A percentile compares a stretch with the other conserved stretches of the same genome.
phyloP scores from a whole-genome alignment of 495 filamentous ascomycete genomes.

The Hypoxylon cercidicola region DNA sequence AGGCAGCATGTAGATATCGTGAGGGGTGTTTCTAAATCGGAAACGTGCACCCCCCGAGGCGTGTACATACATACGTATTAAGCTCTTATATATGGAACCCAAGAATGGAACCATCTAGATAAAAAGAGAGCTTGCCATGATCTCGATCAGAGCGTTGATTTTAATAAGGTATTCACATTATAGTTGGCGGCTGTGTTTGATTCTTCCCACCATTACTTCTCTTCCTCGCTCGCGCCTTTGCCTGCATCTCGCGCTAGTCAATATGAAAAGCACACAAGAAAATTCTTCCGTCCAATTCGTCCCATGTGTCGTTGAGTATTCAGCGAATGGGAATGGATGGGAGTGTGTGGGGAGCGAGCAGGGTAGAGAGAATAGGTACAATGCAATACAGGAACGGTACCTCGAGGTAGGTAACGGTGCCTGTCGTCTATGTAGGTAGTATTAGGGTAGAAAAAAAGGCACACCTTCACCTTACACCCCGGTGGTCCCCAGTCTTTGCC shows the following conservation, averaged over 20 bases:
- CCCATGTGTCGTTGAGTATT: conserved; percentile 31
- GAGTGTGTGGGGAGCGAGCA: conserved; percentile 37
- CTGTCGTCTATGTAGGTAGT: conserved; percentile 34
- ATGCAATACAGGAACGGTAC: conserved; percentile 9
- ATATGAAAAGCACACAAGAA: conserved; percentile 31
- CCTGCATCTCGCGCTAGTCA: conserved; percentile 33
- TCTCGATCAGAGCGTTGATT: background rate
- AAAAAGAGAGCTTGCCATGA: background rate
- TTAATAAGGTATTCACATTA: no score
- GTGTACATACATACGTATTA: conserved; percentile 7
- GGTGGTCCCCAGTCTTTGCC: conserved; percentile 23
- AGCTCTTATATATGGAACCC: no score
- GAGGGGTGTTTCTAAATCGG: no score
- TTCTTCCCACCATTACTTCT: conserved; percentile 1
- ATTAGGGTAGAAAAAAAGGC: conserved; percentile 6
- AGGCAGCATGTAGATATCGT: background rate
- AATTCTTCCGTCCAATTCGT: conserved; percentile 30
- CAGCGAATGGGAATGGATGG: conserved; percentile 43
- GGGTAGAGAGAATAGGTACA: conserved; percentile 25
- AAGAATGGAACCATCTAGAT: no score
- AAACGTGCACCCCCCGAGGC: background rate
- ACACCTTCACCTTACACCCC: background rate
- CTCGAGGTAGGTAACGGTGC: conserved; percentile 24
- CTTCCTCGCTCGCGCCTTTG: conserved; percentile 3
- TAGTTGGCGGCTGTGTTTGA: no score